Conservation (phyloP, 768 basidiomycete genomes). For the Agaricus blazei region DNA sequence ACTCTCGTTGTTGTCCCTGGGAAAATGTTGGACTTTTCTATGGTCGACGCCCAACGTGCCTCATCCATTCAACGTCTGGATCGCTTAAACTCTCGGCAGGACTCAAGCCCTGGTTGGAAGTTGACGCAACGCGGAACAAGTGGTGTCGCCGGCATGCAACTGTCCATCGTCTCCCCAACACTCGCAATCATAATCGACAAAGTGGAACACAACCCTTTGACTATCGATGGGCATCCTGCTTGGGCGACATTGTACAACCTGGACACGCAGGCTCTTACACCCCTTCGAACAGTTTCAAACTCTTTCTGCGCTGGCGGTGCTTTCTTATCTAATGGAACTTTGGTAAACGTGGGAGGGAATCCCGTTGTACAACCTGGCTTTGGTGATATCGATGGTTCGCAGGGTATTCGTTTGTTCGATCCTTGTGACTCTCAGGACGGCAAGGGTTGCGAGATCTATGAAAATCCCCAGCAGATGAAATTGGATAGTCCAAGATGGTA, state of each 20-base stretch:
- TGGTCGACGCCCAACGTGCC: not conserved
- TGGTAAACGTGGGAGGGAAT: slow-evolving; percentile 80
- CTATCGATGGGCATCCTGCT: slow-evolving; percentile 69
- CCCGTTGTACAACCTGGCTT: slow-evolving; percentile 74
- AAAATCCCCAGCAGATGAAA: slow-evolving; percentile 57
- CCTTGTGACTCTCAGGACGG: slow-evolving; percentile 52
- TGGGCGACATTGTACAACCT: slow-evolving; percentile 79
- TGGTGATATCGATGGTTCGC: slow-evolving; percentile 69
- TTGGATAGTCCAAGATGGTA: slow-evolving; percentile 84
- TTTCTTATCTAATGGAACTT: slow-evolving; percentile 71
- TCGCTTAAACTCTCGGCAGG: not conserved
- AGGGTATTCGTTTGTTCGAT: slow-evolving; percentile 66
- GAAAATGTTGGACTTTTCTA: not conserved
- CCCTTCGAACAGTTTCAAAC: slow-evolving; percentile 67
- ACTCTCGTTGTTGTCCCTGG: slow-evolving; percentile 63
- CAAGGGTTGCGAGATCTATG: slow-evolving; percentile 55
- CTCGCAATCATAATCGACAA: slow-evolving; percentile 79
- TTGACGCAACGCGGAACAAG: slow-evolving; percentile 62
- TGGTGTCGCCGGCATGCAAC: slow-evolving; percentile 77
- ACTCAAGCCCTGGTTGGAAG: slow-evolving; percentile 38
- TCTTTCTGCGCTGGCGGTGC: slow-evolving; percentile 85
- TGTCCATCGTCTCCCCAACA: slow-evolving; percentile 59
- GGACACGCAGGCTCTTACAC: slow-evolving; percentile 52
- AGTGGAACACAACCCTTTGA: slow-evolving; percentile 80
- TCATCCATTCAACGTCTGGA: not conserved